phyloP scores from a whole-genome alignment of 164 flowering plant species.

The Saururus chinensis region DNA sequence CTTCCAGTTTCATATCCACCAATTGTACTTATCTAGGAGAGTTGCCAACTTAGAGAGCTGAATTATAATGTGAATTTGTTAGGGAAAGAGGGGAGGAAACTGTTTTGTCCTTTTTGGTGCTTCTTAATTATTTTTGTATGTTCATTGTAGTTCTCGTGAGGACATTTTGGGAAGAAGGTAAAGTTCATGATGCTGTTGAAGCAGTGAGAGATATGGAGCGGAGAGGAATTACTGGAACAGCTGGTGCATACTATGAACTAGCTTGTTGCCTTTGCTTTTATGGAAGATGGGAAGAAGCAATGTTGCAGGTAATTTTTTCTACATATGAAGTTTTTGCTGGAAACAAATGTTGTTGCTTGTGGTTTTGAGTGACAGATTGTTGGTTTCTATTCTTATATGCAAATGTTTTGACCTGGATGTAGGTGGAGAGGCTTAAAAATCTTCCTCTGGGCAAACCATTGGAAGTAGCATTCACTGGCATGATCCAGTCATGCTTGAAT shows the following conservation, averaged over 20 bases:
- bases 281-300: slow-evolving; percentile 91
- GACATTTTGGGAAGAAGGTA: slow-evolving; percentile 82
- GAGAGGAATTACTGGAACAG: slow-evolving; percentile 70
- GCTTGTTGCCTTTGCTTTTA: slow-evolving; percentile 88
- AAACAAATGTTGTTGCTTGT: neutral
- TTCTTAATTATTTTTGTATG: too few species aligned
- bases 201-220: slow-evolving; percentile 81
- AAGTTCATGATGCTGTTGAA: slow-evolving; percentile 64
- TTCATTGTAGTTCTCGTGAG: slow-evolving; percentile 62
- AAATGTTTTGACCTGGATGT: slow-evolving; percentile 15
- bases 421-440: slow-evolving; percentile 72
- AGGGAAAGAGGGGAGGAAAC: neutral
- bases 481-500: slow-evolving; percentile 70
- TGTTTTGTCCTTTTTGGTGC: neutral
- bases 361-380: neutral
- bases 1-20: too few species aligned
- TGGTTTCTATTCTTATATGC: neutral
- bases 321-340: neutral
- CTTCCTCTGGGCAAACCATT: slow-evolving; percentile 45
- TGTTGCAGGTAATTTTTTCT: slow-evolving; percentile 51
- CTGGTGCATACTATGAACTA: slow-evolving; percentile 73
- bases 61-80: too few species aligned
- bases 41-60: too few species aligned
- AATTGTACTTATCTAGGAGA: too few species aligned
- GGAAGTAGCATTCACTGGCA: slow-evolving; percentile 83